Evolutionary conservation across 2,329 filamentous ascomycete genomes (phyloP), one percentile per base, ranked within the genome.

Genomic region (Microdochium paspali): DNA sequence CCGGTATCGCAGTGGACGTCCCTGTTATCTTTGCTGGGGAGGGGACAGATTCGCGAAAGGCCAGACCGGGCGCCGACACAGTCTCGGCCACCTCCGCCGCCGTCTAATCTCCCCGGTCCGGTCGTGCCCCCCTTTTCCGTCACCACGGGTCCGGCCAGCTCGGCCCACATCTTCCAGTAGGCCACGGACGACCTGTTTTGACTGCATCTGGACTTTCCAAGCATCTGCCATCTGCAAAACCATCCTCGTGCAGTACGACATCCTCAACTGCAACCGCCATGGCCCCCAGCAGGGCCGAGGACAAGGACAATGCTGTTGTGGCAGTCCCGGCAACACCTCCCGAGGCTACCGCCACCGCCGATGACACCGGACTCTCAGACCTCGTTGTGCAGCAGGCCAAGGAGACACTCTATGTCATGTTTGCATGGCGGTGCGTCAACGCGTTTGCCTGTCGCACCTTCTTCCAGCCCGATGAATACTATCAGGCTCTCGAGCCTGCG

Each of bases 381-480:
- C 15, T 21, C 35, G 35, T 21, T 21, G 35, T 9, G n/a, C 35
- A 40, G 24, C 63, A 67, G 51, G 51, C 61, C 25, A 49, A 51
- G 26, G 68, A 71, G 47, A 56, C 66, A 15, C 53, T 71, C 35
- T 55, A 57, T 15, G 57, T 65, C 44, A 65, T 80, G 47, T 57
- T 96, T 54, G 72, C 79, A 35, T 77, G 95, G 53, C 87, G 93
- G 47, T 75, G 91, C 53, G 64, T 87, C 62, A 95, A 95, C 68
- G 83, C 89, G 26, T 73, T 93, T 56, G 80, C 75, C 52, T 73
- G 94, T 49, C 74, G 79, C 54, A 97, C 93, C 20, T 98, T 96
- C 65, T 98, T 98, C 69, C 93, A 98, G 66, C 93, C 93, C 24
- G 93, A 98, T 70, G 93, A 98, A 66, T 97, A 88, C 71, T 98